A percentile compares a stretch with the other conserved stretches of the same genome.
Conservation (phyloP, 352 stramenopile genomes). For the Plasmopara halstedii region DNA sequence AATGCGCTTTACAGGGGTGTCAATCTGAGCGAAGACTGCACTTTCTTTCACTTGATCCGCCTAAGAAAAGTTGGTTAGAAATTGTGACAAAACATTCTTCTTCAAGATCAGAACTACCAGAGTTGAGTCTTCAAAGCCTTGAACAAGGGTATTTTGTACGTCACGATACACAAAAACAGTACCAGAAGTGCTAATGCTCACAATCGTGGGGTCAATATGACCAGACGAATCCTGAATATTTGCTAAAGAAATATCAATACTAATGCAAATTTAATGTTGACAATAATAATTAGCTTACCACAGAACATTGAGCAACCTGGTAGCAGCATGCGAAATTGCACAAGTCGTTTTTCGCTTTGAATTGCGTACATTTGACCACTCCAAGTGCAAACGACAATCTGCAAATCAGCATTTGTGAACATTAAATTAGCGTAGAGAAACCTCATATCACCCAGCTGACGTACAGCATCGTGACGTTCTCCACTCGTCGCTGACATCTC, state of each 20-base stretch:
- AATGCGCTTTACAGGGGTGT: conserved; percentile 37
- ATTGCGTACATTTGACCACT: conserved; percentile 55
- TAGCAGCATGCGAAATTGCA: conserved; percentile 59
- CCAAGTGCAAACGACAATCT: conserved; percentile 71
- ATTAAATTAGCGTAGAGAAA: neutral
- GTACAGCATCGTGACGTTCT: conserved; percentile 28
- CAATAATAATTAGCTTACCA: conserved; percentile 26
- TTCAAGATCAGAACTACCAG: conserved; percentile 23
- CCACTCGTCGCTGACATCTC: conserved; percentile 19
- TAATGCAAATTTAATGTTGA: neutral
- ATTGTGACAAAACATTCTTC: neutral
- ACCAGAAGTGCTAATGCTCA: conserved; percentile 60
- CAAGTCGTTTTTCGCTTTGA: conserved; percentile 28
- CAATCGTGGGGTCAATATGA: conserved; percentile 33
- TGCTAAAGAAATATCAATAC: conserved; percentile 11
- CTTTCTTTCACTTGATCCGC: conserved; percentile 31
- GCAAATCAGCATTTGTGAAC: neutral
- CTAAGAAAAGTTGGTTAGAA: conserved; percentile 7
- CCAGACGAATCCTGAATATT: conserved; percentile 24
- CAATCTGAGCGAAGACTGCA: conserved; percentile 23
- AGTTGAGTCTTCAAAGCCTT: conserved; percentile 30
- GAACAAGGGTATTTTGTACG: conserved; percentile 33
- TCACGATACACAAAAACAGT: conserved; percentile 54
- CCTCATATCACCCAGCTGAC: neutral
- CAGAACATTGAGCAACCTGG: conserved; percentile 58